A percentile compares a stretch with the other conserved stretches of the same genome.
phyloP scores from a whole-genome alignment of 1,284 basidiomycete genomes.

The Tylopilus sp. region DNA sequence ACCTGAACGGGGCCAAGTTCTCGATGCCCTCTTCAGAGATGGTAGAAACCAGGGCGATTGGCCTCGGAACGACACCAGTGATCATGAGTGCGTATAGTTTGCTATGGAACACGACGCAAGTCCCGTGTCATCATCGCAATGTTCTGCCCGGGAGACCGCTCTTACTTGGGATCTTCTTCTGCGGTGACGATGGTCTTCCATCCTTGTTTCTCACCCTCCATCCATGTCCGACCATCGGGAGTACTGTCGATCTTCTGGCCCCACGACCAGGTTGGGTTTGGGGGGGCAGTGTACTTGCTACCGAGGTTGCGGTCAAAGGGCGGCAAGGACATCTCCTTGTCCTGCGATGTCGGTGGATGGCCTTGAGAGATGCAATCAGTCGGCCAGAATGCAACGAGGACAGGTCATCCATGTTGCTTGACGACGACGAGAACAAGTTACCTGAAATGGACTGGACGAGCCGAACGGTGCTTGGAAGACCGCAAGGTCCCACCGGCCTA shows the following conservation, averaged over 20 bases:
- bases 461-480: constrained; percentile 32
- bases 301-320: constrained; percentile 26
- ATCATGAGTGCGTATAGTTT: constrained; percentile 49
- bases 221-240: constrained; percentile 45
- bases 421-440: background rate
- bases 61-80: constrained; percentile 59
- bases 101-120: constrained; percentile 19
- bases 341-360: background rate
- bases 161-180: constrained; percentile 44
- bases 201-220: constrained; percentile 46
- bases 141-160: background rate
- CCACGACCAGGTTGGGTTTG: constrained; percentile 55
- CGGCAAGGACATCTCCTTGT: constrained; percentile 32
- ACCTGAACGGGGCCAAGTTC: constrained; percentile 58
- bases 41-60: constrained; percentile 65
- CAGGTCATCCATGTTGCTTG: too few species aligned
- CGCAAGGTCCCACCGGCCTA: background rate
- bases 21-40: constrained; percentile 45
- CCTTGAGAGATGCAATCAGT: background rate
- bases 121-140: background rate
- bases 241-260: constrained; percentile 50
- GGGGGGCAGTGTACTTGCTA: constrained; percentile 41
- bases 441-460: constrained; percentile 18
- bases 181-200: constrained; percentile 54
- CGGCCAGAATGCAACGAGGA: too few species aligned